phyloP scores from a whole-genome alignment of 2,329 filamentous ascomycete species.

The Colletotrichum paranaense region DNA sequence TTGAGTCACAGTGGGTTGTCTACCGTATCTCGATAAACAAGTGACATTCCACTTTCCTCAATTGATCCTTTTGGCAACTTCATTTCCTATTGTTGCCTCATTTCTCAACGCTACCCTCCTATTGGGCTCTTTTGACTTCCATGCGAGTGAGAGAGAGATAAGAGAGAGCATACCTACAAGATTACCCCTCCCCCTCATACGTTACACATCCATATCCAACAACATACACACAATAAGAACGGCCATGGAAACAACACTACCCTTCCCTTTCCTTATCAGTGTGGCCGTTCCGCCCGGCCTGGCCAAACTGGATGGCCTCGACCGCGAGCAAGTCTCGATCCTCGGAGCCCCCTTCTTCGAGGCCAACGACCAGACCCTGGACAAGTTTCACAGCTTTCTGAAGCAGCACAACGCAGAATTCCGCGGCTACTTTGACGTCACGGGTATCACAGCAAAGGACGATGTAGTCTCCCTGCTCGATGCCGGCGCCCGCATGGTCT shows the following conservation, averaged over 20 bases:
- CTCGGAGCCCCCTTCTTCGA: conserved; percentile 70
- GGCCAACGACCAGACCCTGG: conserved; percentile 60
- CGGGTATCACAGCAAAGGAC: conserved; percentile 73
- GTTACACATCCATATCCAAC: background rate
- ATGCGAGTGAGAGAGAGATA: background rate
- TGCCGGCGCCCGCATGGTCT: conserved; percentile 84
- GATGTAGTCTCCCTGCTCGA: conserved; percentile 86
- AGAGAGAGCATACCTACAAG: background rate
- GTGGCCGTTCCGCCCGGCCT: conserved; percentile 63
- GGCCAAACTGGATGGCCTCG: conserved; percentile 63
- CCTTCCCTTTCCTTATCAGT: conserved; percentile 71
- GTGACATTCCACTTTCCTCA: conserved; percentile 29
- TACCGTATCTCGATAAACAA: conserved; percentile 22
- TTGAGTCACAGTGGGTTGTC: conserved; percentile 30
- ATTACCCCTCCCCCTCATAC: conserved; percentile 6
- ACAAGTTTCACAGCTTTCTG: conserved; percentile 60
- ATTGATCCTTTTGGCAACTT: conserved; percentile 13
- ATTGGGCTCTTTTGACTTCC: background rate
- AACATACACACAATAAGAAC: conserved; percentile 1
- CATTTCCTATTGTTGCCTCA: background rate
- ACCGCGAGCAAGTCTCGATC: conserved; percentile 66
- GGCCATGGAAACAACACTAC: conserved; percentile 72
- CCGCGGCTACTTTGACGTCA: conserved; percentile 81
- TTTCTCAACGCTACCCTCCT: background rate
- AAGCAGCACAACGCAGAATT: conserved; percentile 62